These are phyloP conservation scores for Coprinopsis cinerea DNA, from an alignment of 768 basidiomycete genomes.

Conservation along the genomic window DNA sequence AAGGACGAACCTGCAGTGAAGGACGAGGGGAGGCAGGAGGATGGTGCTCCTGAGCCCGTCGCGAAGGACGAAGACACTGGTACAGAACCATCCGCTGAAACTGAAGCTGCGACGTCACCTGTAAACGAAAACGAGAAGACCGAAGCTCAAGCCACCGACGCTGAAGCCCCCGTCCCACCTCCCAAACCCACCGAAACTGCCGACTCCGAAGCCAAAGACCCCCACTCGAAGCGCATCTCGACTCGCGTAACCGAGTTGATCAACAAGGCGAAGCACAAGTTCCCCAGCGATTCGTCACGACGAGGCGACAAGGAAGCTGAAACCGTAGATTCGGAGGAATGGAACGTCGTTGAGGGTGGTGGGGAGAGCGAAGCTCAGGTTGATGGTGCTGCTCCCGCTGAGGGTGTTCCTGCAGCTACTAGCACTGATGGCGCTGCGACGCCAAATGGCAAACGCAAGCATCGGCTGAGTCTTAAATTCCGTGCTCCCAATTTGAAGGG, in stretches of 20 bases:
- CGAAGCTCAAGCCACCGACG: neutral
- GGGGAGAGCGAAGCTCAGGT: neutral
- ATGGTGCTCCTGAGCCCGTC: neutral
- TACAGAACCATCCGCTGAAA: neutral
- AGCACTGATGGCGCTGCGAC: neutral
- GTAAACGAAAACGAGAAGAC: neutral
- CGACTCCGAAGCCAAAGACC: neutral
- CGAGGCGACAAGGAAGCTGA: too few species aligned
- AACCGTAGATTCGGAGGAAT: too few species aligned
- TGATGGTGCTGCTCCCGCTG: neutral
- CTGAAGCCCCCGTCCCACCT: neutral
- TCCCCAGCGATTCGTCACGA: too few species aligned
- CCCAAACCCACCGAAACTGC: neutral
- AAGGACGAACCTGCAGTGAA: neutral
- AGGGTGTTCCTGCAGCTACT: neutral
- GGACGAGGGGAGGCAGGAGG: neutral
- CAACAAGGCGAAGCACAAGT: neutral
- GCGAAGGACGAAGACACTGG: neutral
- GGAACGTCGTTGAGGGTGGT: neutral
- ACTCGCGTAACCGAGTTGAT: neutral
- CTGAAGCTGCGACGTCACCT: neutral
- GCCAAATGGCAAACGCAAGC: neutral
- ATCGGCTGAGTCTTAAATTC: neutral
- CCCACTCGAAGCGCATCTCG: neutral
- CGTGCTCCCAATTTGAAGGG: neutral